Conservation (phyloP, 306 rosid species). For the Morella rubra region DNA sequence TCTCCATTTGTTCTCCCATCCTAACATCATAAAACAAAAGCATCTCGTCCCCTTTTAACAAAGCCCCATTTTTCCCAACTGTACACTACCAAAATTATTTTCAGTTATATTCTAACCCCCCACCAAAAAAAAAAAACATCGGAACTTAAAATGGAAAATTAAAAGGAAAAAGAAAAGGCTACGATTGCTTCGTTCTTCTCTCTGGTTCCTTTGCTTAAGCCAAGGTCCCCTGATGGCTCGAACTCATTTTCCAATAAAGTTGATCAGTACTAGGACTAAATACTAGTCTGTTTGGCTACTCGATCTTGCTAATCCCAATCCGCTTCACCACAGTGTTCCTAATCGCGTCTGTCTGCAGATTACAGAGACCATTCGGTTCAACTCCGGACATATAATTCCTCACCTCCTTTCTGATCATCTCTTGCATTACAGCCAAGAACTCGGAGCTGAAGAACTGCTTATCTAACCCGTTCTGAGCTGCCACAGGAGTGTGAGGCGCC, state of each 20-base stretch:
- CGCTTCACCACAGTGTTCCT: conserved; percentile 58
- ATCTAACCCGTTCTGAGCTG: conserved; percentile 27
- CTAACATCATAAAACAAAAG: conserved; percentile 8
- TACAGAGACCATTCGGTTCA: conserved; percentile 52
- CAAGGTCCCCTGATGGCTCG: background rate
- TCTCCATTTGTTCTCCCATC: background rate
- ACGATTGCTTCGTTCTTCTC: background rate
- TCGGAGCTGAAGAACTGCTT: conserved; percentile 60
- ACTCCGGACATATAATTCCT: conserved; percentile 72
- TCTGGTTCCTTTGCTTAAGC: background rate
- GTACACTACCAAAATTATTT: conserved; percentile 53
- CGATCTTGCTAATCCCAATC: conserved; percentile 55
- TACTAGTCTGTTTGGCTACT: conserved; percentile 29
- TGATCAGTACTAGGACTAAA: conserved; percentile 14
- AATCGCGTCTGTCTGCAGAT: conserved; percentile 52
- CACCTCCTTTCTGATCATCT: conserved; percentile 80
- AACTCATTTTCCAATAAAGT: conserved; percentile 15
- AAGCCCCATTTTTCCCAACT: conserved; percentile 32
- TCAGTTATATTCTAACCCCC: conserved; percentile 24
- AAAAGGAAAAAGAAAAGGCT: conserved; percentile 14
- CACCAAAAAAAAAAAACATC: background rate
- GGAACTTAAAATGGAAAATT: background rate
- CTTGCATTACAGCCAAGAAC: conserved; percentile 69
- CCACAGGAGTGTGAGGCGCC: background rate
- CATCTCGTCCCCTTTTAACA: background rate